phyloP scores from a whole-genome alignment of 2,329 filamentous ascomycete species.

The Diaporthe sp. region DNA sequence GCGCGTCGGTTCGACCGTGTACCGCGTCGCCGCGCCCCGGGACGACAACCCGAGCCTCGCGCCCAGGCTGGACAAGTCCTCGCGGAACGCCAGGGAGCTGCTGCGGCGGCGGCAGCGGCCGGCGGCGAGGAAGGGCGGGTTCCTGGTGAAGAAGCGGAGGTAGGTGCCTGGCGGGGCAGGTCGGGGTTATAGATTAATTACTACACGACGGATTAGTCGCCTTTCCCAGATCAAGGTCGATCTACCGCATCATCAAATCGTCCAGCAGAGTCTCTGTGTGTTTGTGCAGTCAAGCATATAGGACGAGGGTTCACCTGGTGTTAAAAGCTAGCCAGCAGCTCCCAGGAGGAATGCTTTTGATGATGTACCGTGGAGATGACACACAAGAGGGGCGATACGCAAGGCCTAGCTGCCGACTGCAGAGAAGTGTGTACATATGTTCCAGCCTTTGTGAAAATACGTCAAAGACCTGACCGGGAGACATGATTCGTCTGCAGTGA shows the following conservation, averaged over 20 bases:
- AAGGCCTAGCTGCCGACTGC: too few species aligned
- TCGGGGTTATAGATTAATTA: not conserved
- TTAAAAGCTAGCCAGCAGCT: not conserved
- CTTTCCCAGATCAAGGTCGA: not conserved
- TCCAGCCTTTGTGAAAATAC: too few species aligned
- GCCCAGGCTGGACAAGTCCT: conserved; percentile 60
- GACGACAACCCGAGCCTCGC: conserved; percentile 60
- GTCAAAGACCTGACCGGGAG: not conserved
- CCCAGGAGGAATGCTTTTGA: not conserved
- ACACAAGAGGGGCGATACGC: not conserved
- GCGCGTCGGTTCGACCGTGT: conserved; percentile 67
- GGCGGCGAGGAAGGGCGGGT: conserved; percentile 57
- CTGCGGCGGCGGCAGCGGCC: conserved; percentile 61
- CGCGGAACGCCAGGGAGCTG: conserved; percentile 57
- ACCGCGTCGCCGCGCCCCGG: conserved; percentile 61
- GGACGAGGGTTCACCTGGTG: not conserved
- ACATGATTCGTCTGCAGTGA: too few species aligned
- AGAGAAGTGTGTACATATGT: not conserved
- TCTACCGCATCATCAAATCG: not conserved
- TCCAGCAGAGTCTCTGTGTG: not conserved
- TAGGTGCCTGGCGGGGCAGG: not conserved
- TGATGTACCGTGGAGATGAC: not conserved
- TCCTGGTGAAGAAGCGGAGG: conserved; percentile 56
- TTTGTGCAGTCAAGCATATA: too few species aligned
- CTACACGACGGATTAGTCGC: too few species aligned